phyloP scores from a whole-genome alignment of 1,284 basidiomycete species.

The Ceratobasidium sp. region DNA sequence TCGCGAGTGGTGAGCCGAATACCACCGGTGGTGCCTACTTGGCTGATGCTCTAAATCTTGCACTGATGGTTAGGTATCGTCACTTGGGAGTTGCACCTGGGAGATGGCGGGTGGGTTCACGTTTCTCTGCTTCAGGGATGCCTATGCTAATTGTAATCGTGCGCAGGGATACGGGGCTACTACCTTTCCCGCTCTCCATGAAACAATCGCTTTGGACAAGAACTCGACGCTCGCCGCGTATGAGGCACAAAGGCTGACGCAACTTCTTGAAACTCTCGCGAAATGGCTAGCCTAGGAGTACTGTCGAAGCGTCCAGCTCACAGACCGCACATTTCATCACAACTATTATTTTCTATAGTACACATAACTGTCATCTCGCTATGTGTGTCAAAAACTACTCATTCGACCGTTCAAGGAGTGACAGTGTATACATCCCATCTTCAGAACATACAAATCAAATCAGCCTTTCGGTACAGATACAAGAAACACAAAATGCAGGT shows the following conservation, averaged over 20 bases:
- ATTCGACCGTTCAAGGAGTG: conserved; percentile 33
- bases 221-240: conserved; percentile 65
- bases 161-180: conserved; percentile 80
- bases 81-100: conserved; percentile 29
- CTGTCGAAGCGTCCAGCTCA: background rate
- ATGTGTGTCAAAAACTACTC: conserved; percentile 17
- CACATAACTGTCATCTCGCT: conserved; percentile 12
- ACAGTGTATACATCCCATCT: conserved; percentile 41
- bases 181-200: conserved; percentile 81
- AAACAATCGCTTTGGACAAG: conserved; percentile 75
- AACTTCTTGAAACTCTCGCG: conserved; percentile 63
- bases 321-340: conserved; percentile 17
- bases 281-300: conserved; percentile 51
- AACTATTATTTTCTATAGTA: conserved; percentile 25
- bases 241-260: conserved; percentile 69
- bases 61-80: conserved; percentile 13
- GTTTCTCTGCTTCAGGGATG: background rate
- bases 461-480: conserved; percentile 41
- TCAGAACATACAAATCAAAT: conserved; percentile 38
- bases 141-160: conserved; percentile 12
- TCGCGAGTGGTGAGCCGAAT: conserved; percentile 51
- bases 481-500: conserved; percentile 36
- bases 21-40: background rate
- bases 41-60: background rate
- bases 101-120: conserved; percentile 16